Percentiles rank a stretch among this genome's conserved stretches.
These are phyloP conservation scores for Hemileccinum rubropunctum DNA, from an alignment of 768 basidiomycete species.

Conservation along the genomic window DNA sequence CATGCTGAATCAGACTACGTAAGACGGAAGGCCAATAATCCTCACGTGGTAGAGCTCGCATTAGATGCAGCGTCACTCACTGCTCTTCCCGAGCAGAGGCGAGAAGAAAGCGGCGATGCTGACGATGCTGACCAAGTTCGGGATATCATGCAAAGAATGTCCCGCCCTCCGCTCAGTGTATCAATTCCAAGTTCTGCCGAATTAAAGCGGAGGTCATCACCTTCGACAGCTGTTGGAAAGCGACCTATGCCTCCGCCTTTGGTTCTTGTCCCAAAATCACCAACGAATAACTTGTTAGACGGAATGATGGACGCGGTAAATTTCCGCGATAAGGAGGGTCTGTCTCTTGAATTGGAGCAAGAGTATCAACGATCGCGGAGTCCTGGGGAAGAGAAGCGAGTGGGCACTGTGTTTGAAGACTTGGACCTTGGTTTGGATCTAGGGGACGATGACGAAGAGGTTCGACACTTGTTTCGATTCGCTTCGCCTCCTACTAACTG, in stretches of 20 bases:
- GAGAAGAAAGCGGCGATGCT: constrained; percentile 32
- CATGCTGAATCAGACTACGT: constrained; percentile 33
- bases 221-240: constrained; percentile 29
- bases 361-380: constrained; percentile 31
- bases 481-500: constrained; percentile 13
- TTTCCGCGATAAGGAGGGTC: constrained; percentile 16
- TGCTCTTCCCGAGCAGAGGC: constrained; percentile 23
- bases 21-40: constrained; percentile 28
- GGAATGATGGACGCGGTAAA: constrained; percentile 8
- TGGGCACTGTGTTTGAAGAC: constrained; percentile 45
- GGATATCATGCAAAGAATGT: constrained; percentile 41
- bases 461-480: constrained; percentile 26
- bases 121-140: constrained; percentile 32
- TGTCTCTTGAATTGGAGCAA: constrained; percentile 26
- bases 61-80: constrained; percentile 43
- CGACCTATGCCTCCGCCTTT: constrained; percentile 60
- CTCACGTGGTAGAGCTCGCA: constrained; percentile 52
- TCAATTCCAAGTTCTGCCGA: constrained; percentile 42
- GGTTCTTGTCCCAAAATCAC: constrained; percentile 42
- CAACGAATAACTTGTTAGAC: constrained; percentile 30
- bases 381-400: constrained; percentile 43
- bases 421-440: constrained; percentile 43
- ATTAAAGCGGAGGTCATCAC: constrained; percentile 35
- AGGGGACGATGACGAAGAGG: constrained; percentile 42
- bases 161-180: constrained; percentile 31